Conservation (phyloP, 768 basidiomycete genomes). For the Rhodotorula sphaerocarpa region DNA sequence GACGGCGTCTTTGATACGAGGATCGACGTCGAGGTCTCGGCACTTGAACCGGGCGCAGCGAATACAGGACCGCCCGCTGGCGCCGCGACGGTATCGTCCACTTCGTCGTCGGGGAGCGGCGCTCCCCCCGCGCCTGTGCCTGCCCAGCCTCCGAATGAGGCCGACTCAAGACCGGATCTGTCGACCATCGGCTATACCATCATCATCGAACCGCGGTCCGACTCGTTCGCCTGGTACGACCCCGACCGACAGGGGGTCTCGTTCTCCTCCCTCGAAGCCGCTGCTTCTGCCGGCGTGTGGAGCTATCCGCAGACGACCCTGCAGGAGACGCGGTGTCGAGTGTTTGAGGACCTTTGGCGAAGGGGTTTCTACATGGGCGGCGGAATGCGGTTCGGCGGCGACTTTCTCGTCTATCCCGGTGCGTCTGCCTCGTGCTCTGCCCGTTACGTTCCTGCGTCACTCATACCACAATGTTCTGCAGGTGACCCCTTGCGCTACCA, state of each 20-base stretch:
- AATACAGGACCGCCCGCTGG: constrained; percentile 49
- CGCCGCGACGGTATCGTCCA: constrained; percentile 8
- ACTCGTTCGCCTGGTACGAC: constrained; percentile 61
- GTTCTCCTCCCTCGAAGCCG: constrained; percentile 55
- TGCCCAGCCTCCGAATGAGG: background rate
- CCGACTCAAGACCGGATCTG: background rate
- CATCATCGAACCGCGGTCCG: constrained; percentile 59
- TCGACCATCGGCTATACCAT: constrained; percentile 34
- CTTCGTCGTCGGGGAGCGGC: constrained; percentile 53
- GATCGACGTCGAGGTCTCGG: constrained; percentile 20
- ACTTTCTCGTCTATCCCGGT: constrained; percentile 95
- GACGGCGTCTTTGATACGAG: background rate
- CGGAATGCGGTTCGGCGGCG: constrained; percentile 89
- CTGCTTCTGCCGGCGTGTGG: constrained; percentile 63
- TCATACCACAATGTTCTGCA: constrained; percentile 40
- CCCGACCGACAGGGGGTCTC: constrained; percentile 40
- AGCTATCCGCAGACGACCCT: constrained; percentile 26
- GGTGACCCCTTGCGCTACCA: constrained; percentile 93
- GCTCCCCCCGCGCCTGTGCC: constrained; percentile 50
- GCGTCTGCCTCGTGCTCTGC: constrained; percentile 37
- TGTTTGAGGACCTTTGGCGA: constrained; percentile 72
- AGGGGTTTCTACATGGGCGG: constrained; percentile 79
- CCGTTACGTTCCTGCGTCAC: background rate
- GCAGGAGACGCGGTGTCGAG: constrained; percentile 67
- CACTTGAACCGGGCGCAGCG: constrained; percentile 1